Conservation (phyloP, 2,329 filamentous ascomycete genomes). For the Neopestalotiopsis sp. region DNA sequence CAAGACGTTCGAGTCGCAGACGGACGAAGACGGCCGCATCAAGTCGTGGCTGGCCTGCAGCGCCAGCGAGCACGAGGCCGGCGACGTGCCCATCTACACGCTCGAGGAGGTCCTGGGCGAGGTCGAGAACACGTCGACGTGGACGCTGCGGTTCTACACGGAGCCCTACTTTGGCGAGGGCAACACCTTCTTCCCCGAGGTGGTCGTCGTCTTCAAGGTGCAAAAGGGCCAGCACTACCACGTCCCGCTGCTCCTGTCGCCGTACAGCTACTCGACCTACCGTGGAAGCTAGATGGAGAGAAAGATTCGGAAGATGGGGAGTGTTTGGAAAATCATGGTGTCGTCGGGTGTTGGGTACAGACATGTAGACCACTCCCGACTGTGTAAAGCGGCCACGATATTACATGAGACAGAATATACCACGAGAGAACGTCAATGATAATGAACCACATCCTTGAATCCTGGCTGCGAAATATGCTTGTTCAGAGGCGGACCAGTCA, state of each 20-base stretch:
- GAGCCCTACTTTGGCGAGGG: slow-evolving; percentile 71
- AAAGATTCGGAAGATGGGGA: not conserved
- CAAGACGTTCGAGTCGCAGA: slow-evolving; percentile 67
- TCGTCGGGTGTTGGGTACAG: not conserved
- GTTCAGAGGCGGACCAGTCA: not conserved
- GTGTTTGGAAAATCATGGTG: not conserved
- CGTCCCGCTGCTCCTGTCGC: slow-evolving; percentile 77
- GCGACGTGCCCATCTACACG: slow-evolving; percentile 63
- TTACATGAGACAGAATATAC: not conserved
- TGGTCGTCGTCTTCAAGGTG: slow-evolving; percentile 58
- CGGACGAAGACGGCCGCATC: slow-evolving; percentile 79
- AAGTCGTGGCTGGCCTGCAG: slow-evolving; percentile 69
- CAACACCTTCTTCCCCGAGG: slow-evolving; percentile 66
- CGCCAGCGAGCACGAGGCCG: slow-evolving; percentile 48
- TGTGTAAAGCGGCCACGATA: not conserved
- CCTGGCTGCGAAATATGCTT: not conserved
- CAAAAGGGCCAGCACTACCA: slow-evolving; percentile 72
- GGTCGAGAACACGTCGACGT: slow-evolving; percentile 54
- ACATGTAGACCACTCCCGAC: not conserved
- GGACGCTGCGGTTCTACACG: slow-evolving; percentile 76
- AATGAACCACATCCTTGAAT: not conserved
- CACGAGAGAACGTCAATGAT: not conserved
- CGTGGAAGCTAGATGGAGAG: slow-evolving; percentile 64
- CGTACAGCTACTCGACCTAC: slow-evolving; percentile 84
- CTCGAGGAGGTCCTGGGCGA: slow-evolving; percentile 59